Conservation (phyloP, 768 basidiomycete species). For the Cantharellus cinnabarinus region DNA sequence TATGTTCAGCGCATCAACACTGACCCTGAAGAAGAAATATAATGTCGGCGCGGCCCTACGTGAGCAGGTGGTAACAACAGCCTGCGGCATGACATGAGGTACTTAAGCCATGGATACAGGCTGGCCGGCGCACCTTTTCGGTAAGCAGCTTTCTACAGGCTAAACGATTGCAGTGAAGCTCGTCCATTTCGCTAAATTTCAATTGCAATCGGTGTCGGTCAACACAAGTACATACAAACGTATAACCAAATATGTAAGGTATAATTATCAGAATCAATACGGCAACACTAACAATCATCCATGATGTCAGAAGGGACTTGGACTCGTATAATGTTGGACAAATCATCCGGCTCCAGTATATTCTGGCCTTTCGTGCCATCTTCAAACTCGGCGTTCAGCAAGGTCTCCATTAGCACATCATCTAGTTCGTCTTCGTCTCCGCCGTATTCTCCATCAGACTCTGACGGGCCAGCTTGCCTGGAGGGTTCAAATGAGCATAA, state of each 20-base stretch:
- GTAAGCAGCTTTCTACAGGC: slow-evolving; percentile 44
- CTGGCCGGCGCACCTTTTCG: slow-evolving; percentile 27
- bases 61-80: slow-evolving; percentile 33
- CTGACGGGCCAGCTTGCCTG: background rate
- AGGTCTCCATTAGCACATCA: background rate
- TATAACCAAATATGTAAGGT: background rate
- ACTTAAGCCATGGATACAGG: background rate
- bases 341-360: background rate
- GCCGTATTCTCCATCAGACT: background rate
- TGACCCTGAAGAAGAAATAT: slow-evolving; percentile 29
- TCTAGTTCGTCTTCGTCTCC: background rate
- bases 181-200: slow-evolving; percentile 8
- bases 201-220: background rate
- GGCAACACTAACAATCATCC: background rate
- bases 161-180: slow-evolving; percentile 10
- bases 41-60: slow-evolving; percentile 70
- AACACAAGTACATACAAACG: background rate
- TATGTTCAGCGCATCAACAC: background rate
- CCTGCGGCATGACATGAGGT: slow-evolving; percentile 12
- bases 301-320: background rate
- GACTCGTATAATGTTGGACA: background rate
- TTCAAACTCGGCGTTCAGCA: background rate
- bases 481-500: background rate
- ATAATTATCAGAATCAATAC: background rate
- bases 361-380: background rate